Conservation (phyloP, 495 filamentous ascomycete species). For the Viridothelium virens region DNA sequence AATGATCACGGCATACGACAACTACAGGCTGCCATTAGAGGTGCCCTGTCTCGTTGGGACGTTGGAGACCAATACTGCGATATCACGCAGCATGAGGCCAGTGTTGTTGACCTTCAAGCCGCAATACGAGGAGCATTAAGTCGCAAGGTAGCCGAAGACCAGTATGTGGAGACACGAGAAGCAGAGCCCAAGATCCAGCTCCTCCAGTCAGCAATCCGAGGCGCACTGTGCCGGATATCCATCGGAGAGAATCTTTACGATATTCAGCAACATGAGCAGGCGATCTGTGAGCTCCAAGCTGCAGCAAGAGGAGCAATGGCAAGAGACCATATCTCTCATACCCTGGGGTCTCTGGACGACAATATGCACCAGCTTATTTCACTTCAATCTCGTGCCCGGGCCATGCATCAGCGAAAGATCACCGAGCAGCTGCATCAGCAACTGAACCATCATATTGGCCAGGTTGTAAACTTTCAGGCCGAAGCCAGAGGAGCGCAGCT, state of each 20-base stretch:
- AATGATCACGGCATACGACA: constrained; percentile 50
- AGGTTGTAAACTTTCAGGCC: constrained; percentile 42
- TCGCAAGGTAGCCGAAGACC: constrained; percentile 41
- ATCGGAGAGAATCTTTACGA: constrained; percentile 12
- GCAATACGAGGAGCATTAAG: constrained; percentile 55
- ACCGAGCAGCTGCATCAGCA: constrained; percentile 30
- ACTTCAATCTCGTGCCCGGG: constrained; percentile 23
- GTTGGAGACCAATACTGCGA: constrained; percentile 34
- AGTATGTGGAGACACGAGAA: constrained; percentile 42
- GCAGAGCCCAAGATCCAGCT: constrained; percentile 45
- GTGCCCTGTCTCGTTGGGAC: constrained; percentile 32
- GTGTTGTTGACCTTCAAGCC: constrained; percentile 61
- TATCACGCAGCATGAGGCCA: constrained; percentile 36
- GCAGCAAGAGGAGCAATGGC: background rate
- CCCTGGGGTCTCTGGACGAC: background rate
- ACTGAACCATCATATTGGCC: constrained; percentile 30
- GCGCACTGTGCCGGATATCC: constrained; percentile 33
- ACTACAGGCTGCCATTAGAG: constrained; percentile 45
- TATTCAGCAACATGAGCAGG: constrained; percentile 1
- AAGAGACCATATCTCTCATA: background rate
- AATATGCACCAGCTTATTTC: background rate
- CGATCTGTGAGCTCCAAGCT: background rate
- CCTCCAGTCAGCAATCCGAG: constrained; percentile 59
- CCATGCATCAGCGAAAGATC: constrained; percentile 11
- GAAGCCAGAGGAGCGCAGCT: constrained; percentile 37